A percentile compares a stretch with the other conserved stretches of the same genome.
Evolutionary conservation across 169 alveolate species (phyloP).

Genomic region (Plasmodium chabaudi): DNA sequence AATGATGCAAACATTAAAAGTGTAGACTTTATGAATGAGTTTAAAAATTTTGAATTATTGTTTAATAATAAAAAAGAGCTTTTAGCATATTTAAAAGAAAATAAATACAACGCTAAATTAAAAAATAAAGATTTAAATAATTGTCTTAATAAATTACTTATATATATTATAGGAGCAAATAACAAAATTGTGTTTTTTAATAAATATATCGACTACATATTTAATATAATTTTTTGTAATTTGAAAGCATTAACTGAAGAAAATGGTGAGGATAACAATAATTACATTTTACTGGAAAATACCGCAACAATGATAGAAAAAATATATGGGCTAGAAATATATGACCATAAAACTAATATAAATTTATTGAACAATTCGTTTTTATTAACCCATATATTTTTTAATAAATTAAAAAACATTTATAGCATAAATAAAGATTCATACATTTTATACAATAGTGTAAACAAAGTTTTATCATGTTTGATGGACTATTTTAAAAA

Average conservation of each 20-base stretch:
- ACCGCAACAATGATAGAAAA: constrained; percentile 50
- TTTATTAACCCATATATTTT: constrained; percentile 32
- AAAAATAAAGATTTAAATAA: constrained; percentile 42
- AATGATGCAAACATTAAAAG: not conserved
- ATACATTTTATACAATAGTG: constrained; percentile 27
- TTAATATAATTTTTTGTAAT: constrained; percentile 31
- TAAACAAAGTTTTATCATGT: constrained; percentile 28
- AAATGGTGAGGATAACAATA: not conserved
- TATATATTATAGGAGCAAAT: constrained; percentile 19
- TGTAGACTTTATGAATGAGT: constrained; percentile 17
- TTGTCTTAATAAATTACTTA: constrained; percentile 6
- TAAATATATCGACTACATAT: constrained; percentile 31
- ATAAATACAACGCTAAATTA: constrained; percentile 18
- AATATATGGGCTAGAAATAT: constrained; percentile 9
- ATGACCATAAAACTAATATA: constrained; percentile 11
- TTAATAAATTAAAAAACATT: constrained; percentile 41
- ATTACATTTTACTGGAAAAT: not conserved
- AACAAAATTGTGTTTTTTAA: constrained; percentile 6
- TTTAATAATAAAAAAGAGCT: constrained; percentile 41
- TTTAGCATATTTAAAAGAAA: constrained; percentile 9
- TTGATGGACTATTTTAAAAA: constrained; percentile 31
- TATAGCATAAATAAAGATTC: constrained; percentile 30
- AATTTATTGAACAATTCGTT: constrained; percentile 27
- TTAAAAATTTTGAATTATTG: constrained; percentile 2
- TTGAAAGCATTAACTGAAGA: constrained; percentile 5